Conservation (phyloP, 2,329 filamentous ascomycete genomes). For the Cercospora nicotianae region DNA sequence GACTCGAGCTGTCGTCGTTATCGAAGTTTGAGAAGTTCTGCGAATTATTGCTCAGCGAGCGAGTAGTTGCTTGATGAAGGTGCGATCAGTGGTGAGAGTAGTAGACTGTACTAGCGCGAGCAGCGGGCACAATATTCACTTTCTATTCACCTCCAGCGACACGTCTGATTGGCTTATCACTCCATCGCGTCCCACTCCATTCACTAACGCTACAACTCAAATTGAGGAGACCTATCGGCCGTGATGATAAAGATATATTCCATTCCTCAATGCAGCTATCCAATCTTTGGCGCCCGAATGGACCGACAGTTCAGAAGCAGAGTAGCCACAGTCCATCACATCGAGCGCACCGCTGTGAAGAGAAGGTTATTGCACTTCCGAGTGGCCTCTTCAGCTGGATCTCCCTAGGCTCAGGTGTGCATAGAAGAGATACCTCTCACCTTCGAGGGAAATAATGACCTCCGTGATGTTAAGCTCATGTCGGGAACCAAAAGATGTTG, state of each 20-base stretch:
- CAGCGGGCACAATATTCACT: background rate
- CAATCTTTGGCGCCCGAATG: background rate
- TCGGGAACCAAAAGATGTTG: no score
- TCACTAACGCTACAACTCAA: background rate
- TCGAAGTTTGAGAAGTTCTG: background rate
- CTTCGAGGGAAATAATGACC: no score
- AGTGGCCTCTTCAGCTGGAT: no score
- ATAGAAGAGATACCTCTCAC: no score
- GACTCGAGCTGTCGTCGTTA: background rate
- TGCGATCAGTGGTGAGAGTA: background rate
- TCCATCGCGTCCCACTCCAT: background rate
- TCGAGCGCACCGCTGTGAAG: no score
- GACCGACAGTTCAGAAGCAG: no score
- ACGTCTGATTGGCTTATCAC: background rate
- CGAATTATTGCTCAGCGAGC: no score
- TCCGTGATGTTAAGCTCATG: no score
- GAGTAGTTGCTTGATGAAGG: background rate
- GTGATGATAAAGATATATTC: background rate
- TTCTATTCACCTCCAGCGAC: background rate
- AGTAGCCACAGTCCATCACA: no score
- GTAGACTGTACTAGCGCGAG: background rate
- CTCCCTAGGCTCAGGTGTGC: no score
- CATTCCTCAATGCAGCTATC: background rate
- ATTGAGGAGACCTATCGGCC: background rate
- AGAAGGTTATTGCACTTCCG: no score